Percentiles rank a stretch among this genome's conserved stretches.
These are phyloP conservation scores for Trapa bicornis DNA, from an alignment of 345 rosid species.

Conservation along the genomic window DNA sequence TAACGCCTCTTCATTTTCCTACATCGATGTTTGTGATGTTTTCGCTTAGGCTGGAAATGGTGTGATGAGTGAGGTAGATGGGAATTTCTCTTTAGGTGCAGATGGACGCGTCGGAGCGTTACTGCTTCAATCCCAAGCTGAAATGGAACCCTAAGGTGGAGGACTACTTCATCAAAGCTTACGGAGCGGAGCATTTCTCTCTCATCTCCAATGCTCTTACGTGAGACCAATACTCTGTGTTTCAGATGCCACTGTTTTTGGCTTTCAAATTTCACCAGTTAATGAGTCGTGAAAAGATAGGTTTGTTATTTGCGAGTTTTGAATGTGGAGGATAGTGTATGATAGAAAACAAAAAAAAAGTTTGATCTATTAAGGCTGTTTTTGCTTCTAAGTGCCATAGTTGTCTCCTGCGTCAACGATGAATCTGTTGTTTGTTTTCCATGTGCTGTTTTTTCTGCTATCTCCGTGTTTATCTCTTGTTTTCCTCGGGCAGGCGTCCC, in stretches of 20 bases:
- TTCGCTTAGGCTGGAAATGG: no score
- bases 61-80: not conserved
- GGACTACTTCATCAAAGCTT: constrained; percentile 69
- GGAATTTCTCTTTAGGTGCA: constrained; percentile 2
- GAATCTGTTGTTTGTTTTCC: not conserved
- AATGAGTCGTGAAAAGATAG: not conserved
- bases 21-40: not conserved
- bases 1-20: not conserved
- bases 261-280: not conserved
- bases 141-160: constrained; percentile 80
- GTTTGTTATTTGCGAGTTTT: not conserved
- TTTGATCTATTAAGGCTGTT: not conserved
- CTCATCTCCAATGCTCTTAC: constrained; percentile 69
- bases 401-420: not conserved
- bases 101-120: constrained; percentile 60
- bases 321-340: not conserved
- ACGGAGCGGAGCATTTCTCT: constrained; percentile 60
- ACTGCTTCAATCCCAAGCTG: constrained; percentile 57
- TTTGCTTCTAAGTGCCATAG: not conserved
- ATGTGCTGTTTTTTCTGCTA: not conserved
- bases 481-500: constrained; percentile 43
- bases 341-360: not conserved
- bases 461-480: not conserved
- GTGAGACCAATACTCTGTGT: constrained; percentile 19
- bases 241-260: not conserved